Base-by-base conservation (phyloP, 163 green algal genomes). In the Smithsoniella earleae region DNA sequence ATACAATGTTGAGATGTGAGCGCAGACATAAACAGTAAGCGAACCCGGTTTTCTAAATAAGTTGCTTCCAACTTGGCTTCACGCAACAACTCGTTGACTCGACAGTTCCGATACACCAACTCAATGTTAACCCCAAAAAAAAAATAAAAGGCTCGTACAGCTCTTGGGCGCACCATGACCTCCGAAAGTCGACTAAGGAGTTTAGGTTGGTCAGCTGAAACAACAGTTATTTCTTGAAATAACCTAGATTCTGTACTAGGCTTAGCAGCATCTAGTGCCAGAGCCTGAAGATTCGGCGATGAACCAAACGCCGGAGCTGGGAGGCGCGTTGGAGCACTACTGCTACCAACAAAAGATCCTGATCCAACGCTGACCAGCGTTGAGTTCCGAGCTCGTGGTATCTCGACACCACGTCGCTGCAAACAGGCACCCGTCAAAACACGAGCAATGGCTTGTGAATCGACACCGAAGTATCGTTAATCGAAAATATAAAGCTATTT, bases 151-250 rank as follows among this genome's bases (percentile, higher is more conserved):
- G n/a, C n/a, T n/a, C n/a, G n/a, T n/a, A n/a, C n/a, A n/a, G n/a
- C n/a, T n/a, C n/a, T n/a, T n/a, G n/a, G 43, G 58, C 80, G 66
- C 74, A 93, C 89, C 84, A 97, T 82, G 2, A 83, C 88, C 64
- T 95, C 86, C 22, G 87, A 93, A 0, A 97, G 79, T 25, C 88
- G 78, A 82, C 85, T 92, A 2, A 97, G 82, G 33, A 96, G 84
- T 77, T 95, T 96, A 33, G 90, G 90, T 82, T 95, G 88, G 78
- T 97, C 91, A 46, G 89, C 82, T 10, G 86, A 91, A 3, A 88
- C 88, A 36, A 97, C 86, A 10, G 91, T 96, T 30, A 97, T 89
- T 75, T 97, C 92, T 73, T 92, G 95, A 65, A 95, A 95, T 3
- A 78, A 78, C 43, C 79, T 77, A 74, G 76, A 63, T 18, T 85